These are phyloP conservation scores for Ajuga chamaepitys DNA, from an alignment of 257 asterid genomes.

Conservation along the genomic window DNA sequence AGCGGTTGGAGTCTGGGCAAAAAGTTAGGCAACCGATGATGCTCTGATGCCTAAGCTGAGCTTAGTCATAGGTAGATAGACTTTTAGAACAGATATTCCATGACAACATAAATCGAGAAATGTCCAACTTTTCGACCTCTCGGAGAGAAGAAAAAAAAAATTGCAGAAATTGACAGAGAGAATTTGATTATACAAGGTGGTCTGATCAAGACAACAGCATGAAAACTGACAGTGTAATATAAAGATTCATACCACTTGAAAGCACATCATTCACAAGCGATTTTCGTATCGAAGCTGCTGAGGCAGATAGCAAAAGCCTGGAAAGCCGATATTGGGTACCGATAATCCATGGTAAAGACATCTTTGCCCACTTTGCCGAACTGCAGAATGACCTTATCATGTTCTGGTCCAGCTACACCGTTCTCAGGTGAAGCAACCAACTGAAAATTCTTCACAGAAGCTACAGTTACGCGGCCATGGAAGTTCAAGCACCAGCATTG, in stretches of 20 bases:
- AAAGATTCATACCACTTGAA: slow-evolving; percentile 17
- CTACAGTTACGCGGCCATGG: slow-evolving; percentile 88
- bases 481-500: slow-evolving; percentile 98
- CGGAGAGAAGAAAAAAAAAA: neutral
- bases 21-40: too few relatives aligned
- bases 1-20: too few relatives aligned
- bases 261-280: slow-evolving; percentile 62
- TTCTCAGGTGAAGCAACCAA: slow-evolving; percentile 76
- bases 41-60: too few relatives aligned
- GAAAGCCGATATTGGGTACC: slow-evolving; percentile 81
- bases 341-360: slow-evolving; percentile 83
- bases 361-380: slow-evolving; percentile 97
- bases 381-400: slow-evolving; percentile 74
- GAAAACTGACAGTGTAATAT: neutral
- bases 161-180: neutral
- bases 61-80: too few relatives aligned
- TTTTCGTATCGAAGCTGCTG: slow-evolving; percentile 89
- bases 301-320: slow-evolving; percentile 71
- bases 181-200: neutral
- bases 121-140: neutral
- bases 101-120: too few relatives aligned
- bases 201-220: neutral
- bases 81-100: too few relatives aligned
- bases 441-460: slow-evolving; percentile 92
- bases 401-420: slow-evolving; percentile 54